Percentiles rank a stretch among this genome's conserved stretches.
These are phyloP conservation scores for Telopea speciosissima DNA, from an alignment of 177 flowering plant species.

Conservation along the genomic window DNA sequence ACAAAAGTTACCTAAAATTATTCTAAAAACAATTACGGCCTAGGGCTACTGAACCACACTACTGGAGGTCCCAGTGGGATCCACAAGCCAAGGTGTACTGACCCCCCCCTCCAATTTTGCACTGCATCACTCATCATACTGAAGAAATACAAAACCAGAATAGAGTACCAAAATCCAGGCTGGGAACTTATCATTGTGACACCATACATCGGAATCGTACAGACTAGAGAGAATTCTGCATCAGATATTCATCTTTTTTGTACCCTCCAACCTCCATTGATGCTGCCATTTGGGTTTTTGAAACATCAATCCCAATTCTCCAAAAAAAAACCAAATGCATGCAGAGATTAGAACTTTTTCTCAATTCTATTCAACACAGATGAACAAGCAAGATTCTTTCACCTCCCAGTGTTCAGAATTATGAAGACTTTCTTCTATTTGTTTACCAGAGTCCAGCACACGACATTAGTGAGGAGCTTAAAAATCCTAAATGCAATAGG, in stretches of 20 bases:
- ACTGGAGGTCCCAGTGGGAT: no score
- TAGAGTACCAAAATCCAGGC: no score
- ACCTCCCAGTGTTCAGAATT: neutral
- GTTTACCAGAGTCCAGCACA: neutral
- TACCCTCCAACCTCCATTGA: neutral
- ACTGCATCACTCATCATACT: neutral
- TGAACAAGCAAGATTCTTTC: neutral
- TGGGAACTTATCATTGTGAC: no score
- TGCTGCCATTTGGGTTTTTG: neutral
- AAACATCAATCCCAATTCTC: neutral
- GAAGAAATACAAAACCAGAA: neutral
- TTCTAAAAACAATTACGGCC: no score
- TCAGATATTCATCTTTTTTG: neutral
- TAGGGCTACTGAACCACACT: no score
- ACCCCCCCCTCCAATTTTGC: no score
- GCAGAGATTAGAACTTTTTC: neutral
- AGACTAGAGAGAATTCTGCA: neutral
- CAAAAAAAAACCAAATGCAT: neutral
- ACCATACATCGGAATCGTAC: neutral
- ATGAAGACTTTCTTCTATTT: neutral
- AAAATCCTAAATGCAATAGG: no score
- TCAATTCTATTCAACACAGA: neutral
- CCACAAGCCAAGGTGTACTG: no score
- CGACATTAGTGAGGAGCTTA: no score
- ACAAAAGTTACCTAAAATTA: no score